Percentiles rank a stretch among this genome's conserved stretches.
These are phyloP conservation scores for Chenopodium formosanum DNA, from an alignment of 148 eudicot species.

Conservation along the genomic window DNA sequence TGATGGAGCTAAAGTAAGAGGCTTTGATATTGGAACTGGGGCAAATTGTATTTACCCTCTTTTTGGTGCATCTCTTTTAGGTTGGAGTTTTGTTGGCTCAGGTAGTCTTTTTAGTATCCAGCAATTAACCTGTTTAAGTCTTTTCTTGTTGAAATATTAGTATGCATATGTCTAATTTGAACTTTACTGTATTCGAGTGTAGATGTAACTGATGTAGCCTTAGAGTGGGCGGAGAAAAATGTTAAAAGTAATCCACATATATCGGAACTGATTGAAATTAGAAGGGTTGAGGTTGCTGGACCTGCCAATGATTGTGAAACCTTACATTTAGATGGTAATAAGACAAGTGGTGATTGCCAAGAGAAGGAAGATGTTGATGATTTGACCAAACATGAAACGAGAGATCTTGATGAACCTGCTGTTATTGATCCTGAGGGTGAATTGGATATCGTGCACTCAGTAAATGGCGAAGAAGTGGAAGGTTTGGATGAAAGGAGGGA, in stretches of 20 bases:
- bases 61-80: constrained; percentile 85
- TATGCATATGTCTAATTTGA: neutral
- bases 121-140: neutral
- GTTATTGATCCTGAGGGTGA: constrained; percentile 20
- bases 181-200: constrained; percentile 24
- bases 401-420: constrained; percentile 13
- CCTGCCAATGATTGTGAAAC: neutral
- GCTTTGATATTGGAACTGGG: constrained; percentile 95
- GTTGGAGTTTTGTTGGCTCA: constrained; percentile 92
- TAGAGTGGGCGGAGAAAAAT: constrained; percentile 89
- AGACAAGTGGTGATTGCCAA: constrained; percentile 8
- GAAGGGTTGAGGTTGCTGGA: constrained; percentile 44
- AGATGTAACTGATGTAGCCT: constrained; percentile 84
- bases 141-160: neutral
- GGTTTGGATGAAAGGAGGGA: constrained; percentile 18
- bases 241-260: constrained; percentile 75
- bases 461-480: constrained; percentile 13
- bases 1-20: constrained; percentile 47
- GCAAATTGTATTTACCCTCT: constrained; percentile 97
- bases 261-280: constrained; percentile 67
- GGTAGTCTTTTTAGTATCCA: constrained; percentile 37
- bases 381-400: constrained; percentile 8
- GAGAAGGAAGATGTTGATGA: constrained; percentile 13
- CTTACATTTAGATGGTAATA: neutral
- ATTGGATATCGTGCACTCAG: constrained; percentile 5